Evolutionary conservation across 2,329 filamentous ascomycete species (phyloP).

Genomic region (Emmonsia crescens): DNA sequence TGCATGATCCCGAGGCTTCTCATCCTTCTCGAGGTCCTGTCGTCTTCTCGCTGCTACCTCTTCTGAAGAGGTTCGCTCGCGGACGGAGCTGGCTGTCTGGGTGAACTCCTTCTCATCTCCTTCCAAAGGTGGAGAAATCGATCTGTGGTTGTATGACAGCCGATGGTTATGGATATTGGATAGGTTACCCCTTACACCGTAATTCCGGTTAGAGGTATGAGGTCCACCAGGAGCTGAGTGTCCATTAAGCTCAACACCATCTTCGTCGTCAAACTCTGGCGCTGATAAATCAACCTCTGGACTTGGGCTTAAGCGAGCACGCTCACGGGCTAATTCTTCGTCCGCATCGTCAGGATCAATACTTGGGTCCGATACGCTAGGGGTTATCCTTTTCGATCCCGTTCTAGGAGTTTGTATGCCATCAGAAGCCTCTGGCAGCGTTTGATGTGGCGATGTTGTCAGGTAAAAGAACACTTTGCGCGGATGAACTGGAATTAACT

Average conservation of each 20-base stretch:
- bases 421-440: constrained; percentile 58
- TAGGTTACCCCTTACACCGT: constrained; percentile 10
- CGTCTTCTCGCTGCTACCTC: constrained; percentile 14
- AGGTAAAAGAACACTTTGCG: constrained; percentile 95
- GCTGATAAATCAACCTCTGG: constrained; percentile 88
- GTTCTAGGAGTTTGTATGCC: constrained; percentile 40
- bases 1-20: constrained; percentile 2
- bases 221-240: constrained; percentile 7
- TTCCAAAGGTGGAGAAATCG: constrained; percentile 14
- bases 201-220: not conserved
- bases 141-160: constrained; percentile 48
- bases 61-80: constrained; percentile 40
- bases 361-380: constrained; percentile 63
- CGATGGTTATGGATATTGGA: constrained; percentile 48
- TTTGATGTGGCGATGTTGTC: constrained; percentile 73
- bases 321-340: constrained; percentile 46
- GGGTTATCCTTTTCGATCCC: constrained; percentile 57
- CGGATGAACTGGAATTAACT: constrained; percentile 83
- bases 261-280: constrained; percentile 67
- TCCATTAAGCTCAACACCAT: constrained; percentile 28
- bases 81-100: constrained; percentile 80
- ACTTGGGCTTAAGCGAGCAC: constrained; percentile 67
- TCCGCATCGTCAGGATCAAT: constrained; percentile 43
- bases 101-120: constrained; percentile 59
- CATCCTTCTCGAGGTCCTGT: constrained; percentile 22